Conservation (phyloP, 371 early-diverging fungal species). For the Nematocida minor region DNA sequence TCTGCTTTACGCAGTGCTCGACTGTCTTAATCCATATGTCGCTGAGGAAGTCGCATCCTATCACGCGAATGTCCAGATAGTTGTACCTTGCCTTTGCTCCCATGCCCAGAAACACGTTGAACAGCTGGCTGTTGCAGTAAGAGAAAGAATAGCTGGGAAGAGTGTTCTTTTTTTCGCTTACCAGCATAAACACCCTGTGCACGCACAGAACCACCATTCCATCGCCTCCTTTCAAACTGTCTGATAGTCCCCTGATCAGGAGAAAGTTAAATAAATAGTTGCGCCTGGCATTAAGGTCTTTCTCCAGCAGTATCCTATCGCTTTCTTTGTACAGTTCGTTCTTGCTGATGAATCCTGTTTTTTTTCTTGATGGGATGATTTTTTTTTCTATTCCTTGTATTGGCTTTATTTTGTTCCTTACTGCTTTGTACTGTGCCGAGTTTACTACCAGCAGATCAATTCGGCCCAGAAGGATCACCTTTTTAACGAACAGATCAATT, state of each 20-base stretch:
- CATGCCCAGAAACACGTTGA: constrained; percentile 12
- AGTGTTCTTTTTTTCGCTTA: neutral
- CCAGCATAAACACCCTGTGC: neutral
- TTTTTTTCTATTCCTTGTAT: constrained; percentile 35
- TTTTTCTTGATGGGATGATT: constrained; percentile 31
- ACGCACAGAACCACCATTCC: constrained; percentile 14
- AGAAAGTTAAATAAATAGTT: constrained; percentile 41
- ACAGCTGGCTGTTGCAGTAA: constrained; percentile 47
- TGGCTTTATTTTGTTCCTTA: neutral
- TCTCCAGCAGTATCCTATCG: constrained; percentile 29
- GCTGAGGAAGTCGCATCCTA: neutral
- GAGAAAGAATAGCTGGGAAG: constrained; percentile 35
- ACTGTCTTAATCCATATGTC: neutral
- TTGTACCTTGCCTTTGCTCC: constrained; percentile 29
- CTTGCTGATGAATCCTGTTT: constrained; percentile 41
- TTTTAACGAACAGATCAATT: constrained; percentile 30
- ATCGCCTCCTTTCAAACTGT: constrained; percentile 15
- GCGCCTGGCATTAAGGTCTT: constrained; percentile 18
- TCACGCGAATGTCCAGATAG: constrained; percentile 22
- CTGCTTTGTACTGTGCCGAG: neutral
- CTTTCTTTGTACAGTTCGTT: constrained; percentile 19
- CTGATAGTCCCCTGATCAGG: constrained; percentile 20
- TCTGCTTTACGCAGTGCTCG: neutral
- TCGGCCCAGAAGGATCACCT: neutral
- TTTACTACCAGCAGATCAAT: constrained; percentile 41